Base-by-base conservation (phyloP, 1,284 basidiomycete species). In the Phellinidium pouzarii region DNA sequence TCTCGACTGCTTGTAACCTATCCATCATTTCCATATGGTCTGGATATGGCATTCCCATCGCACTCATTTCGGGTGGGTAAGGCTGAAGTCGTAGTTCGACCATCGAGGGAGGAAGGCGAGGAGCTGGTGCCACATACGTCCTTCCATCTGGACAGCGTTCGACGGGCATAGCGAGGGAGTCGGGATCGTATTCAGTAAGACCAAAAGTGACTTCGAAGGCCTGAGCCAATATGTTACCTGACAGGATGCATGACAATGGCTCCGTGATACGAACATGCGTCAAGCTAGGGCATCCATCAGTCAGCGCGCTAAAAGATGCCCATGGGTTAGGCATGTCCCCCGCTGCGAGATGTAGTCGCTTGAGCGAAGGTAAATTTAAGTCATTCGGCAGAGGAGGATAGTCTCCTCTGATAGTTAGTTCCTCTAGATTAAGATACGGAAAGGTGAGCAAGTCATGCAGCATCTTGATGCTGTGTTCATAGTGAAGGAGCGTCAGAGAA, bases 271-370 rank as follows among this genome's bases (percentile, higher is more conserved):
- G 51, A 11, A 57, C 22, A 44, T 57, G 55, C 5, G 55, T 53
- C n/a, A 57, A 38, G 31, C 44, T 50, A 3, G 55, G 55, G n/a
- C 55, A 57, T 5, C 55, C 55, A 22, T 38, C 19, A 7, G 55
- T 34, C 4, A 57, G n/a, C 19, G 55, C 23, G 29, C 47, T 44
- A 29, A 53, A 53, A 14, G 55, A 57, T 19, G 55, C 55, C 51
- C 51, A 57, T 38, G 55, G 55, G 48, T 57, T 57, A n/a, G 55
- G 55, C 52, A 53, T 57, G 38, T 57, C 55, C 8, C 55, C 55
- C 19, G 55, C 52, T 20, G 55, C 55, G 22, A 57, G 51, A 29
- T 57, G 55, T 14, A 57, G 44, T 19, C 55, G 51, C 36, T 53
- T 38, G 12, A 57, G 48, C n/a, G 27, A 46, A 23, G 55, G 55